A percentile compares a stretch with the other conserved stretches of the same genome.
These are phyloP conservation scores for Termitomyces bulborhizus DNA, from an alignment of 768 basidiomycete species.

Conservation along the genomic window DNA sequence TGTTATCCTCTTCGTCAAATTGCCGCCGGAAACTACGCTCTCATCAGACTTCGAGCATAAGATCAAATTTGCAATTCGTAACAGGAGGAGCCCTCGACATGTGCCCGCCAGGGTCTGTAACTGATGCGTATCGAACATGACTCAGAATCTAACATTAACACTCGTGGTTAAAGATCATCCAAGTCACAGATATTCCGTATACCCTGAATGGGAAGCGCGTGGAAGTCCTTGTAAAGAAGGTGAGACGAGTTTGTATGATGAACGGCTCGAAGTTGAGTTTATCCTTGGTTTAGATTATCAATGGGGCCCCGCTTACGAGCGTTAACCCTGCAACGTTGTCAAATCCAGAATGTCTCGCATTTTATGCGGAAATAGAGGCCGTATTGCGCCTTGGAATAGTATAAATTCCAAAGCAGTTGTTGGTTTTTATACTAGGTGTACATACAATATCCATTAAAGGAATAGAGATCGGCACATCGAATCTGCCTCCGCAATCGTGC, in stretches of 20 bases:
- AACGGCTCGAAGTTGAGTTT: neutral
- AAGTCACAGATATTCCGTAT: slow-evolving; percentile 67
- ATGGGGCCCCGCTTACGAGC: slow-evolving; percentile 61
- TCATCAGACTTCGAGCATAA: slow-evolving; percentile 44
- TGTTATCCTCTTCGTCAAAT: slow-evolving; percentile 70
- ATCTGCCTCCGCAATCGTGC: slow-evolving; percentile 9
- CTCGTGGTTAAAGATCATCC: slow-evolving; percentile 45
- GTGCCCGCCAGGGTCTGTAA: slow-evolving; percentile 62
- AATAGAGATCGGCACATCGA: neutral
- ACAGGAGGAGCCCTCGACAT: slow-evolving; percentile 64
- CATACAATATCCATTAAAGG: neutral
- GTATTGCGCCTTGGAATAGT: slow-evolving; percentile 40
- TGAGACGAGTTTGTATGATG: slow-evolving; percentile 18
- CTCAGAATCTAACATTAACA: neutral
- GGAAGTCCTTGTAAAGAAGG: slow-evolving; percentile 76
- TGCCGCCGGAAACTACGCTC: slow-evolving; percentile 42
- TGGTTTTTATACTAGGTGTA: neutral
- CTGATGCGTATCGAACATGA: slow-evolving; percentile 1
- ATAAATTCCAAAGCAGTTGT: slow-evolving; percentile 3
- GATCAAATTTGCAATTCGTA: slow-evolving; percentile 57
- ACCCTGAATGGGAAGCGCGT: slow-evolving; percentile 80
- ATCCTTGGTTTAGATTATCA: slow-evolving; percentile 52
- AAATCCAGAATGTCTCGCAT: slow-evolving; percentile 66
- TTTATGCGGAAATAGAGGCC: slow-evolving; percentile 52
- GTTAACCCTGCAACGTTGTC: slow-evolving; percentile 69